These are phyloP conservation scores for Blastomyces gilchristii DNA, from an alignment of 2,329 filamentous ascomycete genomes.

Conservation along the genomic window DNA sequence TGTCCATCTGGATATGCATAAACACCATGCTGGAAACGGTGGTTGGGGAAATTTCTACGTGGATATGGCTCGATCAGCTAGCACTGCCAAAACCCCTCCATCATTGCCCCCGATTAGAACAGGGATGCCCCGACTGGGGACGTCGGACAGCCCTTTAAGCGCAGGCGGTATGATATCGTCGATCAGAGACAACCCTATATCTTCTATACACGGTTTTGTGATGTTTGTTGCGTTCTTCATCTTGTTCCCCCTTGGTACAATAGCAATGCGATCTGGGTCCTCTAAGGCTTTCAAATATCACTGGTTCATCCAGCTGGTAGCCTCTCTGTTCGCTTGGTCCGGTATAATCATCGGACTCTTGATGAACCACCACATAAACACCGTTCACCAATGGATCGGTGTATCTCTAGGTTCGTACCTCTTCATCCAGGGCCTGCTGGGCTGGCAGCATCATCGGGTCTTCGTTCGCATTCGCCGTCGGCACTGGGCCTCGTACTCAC, in stretches of 20 bases:
- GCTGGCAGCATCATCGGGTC: constrained; percentile 4
- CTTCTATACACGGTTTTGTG: neutral
- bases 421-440: constrained; percentile 1
- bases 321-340: neutral
- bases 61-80: constrained; percentile 4
- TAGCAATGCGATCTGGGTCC: neutral
- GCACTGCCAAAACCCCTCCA: neutral
- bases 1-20: neutral
- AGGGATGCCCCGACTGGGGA: neutral
- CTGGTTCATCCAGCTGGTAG: neutral
- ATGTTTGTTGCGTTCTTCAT: constrained; percentile 6
- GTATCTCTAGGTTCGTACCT: neutral
- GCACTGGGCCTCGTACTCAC: neutral
- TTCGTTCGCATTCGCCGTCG: constrained; percentile 1
- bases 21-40: neutral
- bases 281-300: constrained; percentile 1
- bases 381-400: constrained; percentile 1
- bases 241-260: neutral
- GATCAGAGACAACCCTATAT: neutral
- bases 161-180: neutral
- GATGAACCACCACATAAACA: constrained; percentile 1
- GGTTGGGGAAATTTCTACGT: constrained; percentile 4
- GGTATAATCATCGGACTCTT: neutral
- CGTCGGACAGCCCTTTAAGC: neutral
- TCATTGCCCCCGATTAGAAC: neutral